Evolutionary conservation across 2,329 filamentous ascomycete species (phyloP).

Genomic region (Scolecobasidium constrictum): DNA sequence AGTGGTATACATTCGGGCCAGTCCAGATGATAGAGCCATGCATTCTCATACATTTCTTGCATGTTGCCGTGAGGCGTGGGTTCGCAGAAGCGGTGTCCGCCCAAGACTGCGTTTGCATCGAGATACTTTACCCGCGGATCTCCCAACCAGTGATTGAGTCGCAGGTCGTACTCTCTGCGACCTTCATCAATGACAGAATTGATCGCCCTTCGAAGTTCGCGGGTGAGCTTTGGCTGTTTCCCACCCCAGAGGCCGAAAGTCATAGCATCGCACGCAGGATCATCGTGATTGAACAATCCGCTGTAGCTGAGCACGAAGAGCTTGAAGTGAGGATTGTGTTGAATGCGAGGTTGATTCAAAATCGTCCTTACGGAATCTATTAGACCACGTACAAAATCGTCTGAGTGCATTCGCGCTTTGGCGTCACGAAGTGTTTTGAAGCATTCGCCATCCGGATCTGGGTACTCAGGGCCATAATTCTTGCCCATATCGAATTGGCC

Average conservation of each 20-base stretch:
- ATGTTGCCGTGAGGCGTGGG: not conserved
- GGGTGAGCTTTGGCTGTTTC: constrained; percentile 8
- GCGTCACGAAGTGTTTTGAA: constrained; percentile 5
- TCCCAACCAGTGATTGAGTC: constrained; percentile 2
- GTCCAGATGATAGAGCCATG: constrained; percentile 3
- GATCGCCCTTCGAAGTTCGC: constrained; percentile 7
- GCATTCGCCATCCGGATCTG: constrained; percentile 9
- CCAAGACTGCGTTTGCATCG: constrained; percentile 4
- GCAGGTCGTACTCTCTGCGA: constrained; percentile 4
- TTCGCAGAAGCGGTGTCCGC: constrained; percentile 7
- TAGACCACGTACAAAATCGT: constrained; percentile 6
- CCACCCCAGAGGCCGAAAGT: constrained; percentile 10
- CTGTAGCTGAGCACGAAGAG: constrained; percentile 10
- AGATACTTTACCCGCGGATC: constrained; percentile 2
- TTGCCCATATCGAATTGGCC: constrained; percentile 4
- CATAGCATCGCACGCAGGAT: constrained; percentile 6
- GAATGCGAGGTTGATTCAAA: constrained; percentile 5
- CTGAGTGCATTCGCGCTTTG: not conserved
- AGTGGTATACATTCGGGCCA: constrained; percentile 5
- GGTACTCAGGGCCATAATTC: constrained; percentile 10
- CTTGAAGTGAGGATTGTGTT: not conserved
- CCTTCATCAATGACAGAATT: constrained; percentile 8
- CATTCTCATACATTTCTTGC: constrained; percentile 1
- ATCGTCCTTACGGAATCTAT: constrained; percentile 2
- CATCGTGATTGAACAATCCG: constrained; percentile 10